Conservation (phyloP, 306 rosid genomes). For the Rosa persica region DNA sequence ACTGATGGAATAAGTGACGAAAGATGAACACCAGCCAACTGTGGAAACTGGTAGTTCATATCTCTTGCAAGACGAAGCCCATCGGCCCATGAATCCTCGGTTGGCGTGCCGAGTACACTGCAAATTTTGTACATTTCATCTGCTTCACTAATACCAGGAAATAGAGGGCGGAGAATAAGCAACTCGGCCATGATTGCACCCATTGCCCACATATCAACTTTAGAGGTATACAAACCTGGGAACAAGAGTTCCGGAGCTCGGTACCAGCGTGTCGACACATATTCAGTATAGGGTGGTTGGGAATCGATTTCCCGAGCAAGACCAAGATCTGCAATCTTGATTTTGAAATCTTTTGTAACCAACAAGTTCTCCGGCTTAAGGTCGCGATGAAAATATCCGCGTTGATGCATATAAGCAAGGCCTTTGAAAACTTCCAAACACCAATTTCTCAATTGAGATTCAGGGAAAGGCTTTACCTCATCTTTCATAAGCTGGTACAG, state of each 20-base stretch:
- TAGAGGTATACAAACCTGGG: not conserved
- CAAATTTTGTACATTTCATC: slow-evolving; percentile 2
- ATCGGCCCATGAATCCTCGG: not conserved
- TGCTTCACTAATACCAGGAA: not conserved
- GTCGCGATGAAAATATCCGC: not conserved
- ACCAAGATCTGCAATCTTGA: slow-evolving; percentile 15
- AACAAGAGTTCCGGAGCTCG: slow-evolving; percentile 7
- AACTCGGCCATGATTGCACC: slow-evolving; percentile 15
- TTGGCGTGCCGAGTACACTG: not conserved
- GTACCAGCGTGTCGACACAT: not conserved
- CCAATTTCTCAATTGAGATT: not conserved
- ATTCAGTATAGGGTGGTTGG: not conserved
- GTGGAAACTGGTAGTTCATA: not conserved
- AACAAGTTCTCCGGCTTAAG: slow-evolving; percentile 11
- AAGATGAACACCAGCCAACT: not conserved
- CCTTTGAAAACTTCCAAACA: not conserved
- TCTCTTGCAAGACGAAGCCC: not conserved
- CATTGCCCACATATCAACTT: slow-evolving; percentile 18
- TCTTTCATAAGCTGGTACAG: not conserved
- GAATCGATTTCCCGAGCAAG: not conserved
- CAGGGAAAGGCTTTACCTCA: not conserved
- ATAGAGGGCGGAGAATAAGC: not conserved
- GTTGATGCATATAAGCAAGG: not conserved
- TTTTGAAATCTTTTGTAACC: not conserved
- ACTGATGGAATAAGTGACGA: not conserved